phyloP scores from a whole-genome alignment of 495 filamentous ascomycete genomes.

The Aspergillus taichungensis region DNA sequence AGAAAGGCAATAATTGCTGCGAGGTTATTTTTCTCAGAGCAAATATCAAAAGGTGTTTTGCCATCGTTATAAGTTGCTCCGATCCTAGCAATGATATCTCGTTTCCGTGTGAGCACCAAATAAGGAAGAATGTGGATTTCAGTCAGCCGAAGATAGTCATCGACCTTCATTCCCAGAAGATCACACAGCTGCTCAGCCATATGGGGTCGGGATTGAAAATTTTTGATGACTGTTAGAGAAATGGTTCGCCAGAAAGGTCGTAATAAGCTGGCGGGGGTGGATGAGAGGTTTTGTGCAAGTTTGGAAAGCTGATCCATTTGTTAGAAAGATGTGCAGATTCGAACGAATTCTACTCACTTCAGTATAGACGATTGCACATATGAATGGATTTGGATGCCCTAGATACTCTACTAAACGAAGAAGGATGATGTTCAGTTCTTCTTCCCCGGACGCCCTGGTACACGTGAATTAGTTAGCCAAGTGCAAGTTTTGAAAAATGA shows the following conservation, averaged over 20 bases:
- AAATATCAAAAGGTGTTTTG: conserved; percentile 48
- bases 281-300: conserved; percentile 53
- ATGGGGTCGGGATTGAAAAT: conserved; percentile 69
- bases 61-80: conserved; percentile 59
- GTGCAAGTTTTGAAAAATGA: conserved; percentile 2
- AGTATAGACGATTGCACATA: conserved; percentile 71
- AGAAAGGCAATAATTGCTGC: conserved; percentile 72
- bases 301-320: conserved; percentile 40
- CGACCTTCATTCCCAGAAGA: conserved; percentile 60
- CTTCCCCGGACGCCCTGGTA: conserved; percentile 52
- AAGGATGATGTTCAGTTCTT: conserved; percentile 78
- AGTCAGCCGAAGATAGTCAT: conserved; percentile 65
- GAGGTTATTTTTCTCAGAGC: conserved; percentile 60
- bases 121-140: conserved; percentile 77
- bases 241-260: conserved; percentile 81
- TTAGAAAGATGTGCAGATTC: conserved; percentile 1
- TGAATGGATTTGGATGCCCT: conserved; percentile 69
- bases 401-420: conserved; percentile 78
- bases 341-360: conserved; percentile 44
- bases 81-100: conserved; percentile 71
- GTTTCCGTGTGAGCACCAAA: conserved; percentile 67
- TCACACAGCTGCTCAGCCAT: conserved; percentile 74
- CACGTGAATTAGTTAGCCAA: neutral
- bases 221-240: conserved; percentile 69
- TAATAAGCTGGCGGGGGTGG: conserved; percentile 58